Percentiles rank a stretch among this genome's conserved stretches.
phyloP scores from a whole-genome alignment of 2,329 filamentous ascomycete genomes.

The Alternaria triticimaculans region DNA sequence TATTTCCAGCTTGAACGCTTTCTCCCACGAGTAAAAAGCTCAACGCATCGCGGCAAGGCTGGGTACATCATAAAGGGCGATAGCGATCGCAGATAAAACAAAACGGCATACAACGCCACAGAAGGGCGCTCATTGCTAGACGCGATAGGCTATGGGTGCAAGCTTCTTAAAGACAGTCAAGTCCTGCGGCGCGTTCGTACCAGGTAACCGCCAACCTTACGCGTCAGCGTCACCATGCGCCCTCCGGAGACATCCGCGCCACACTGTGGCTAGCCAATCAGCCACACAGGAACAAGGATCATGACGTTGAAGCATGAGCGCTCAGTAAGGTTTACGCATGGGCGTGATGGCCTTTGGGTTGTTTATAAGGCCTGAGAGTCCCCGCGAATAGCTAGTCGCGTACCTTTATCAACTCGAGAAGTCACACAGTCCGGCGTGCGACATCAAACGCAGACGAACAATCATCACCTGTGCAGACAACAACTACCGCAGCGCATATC shows the following conservation, averaged over 20 bases:
- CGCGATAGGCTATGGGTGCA: neutral
- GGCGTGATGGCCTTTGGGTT: neutral
- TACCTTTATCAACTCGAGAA: neutral
- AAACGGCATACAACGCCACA: neutral
- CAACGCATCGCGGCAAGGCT: neutral
- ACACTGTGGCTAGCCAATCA: slow-evolving; percentile 8
- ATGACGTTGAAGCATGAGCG: neutral
- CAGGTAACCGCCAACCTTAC: neutral
- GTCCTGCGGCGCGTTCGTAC: neutral
- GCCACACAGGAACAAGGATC: neutral
- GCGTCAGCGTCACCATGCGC: neutral
- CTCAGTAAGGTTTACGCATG: slow-evolving; percentile 2
- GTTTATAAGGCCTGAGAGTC: neutral
- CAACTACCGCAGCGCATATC: neutral
- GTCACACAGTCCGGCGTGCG: neutral
- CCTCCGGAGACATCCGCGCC: neutral
- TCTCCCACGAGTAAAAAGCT: too few relatives aligned
- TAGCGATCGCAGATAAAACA: neutral
- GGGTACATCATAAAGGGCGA: neutral
- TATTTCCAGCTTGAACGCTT: too few relatives aligned
- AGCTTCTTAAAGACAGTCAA: neutral
- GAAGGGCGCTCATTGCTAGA: neutral
- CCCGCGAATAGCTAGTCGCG: neutral
- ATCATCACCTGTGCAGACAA: neutral
- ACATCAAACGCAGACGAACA: neutral